These are phyloP conservation scores for Sutorius eximius DNA, from an alignment of 1,284 basidiomycete genomes.

Conservation along the genomic window DNA sequence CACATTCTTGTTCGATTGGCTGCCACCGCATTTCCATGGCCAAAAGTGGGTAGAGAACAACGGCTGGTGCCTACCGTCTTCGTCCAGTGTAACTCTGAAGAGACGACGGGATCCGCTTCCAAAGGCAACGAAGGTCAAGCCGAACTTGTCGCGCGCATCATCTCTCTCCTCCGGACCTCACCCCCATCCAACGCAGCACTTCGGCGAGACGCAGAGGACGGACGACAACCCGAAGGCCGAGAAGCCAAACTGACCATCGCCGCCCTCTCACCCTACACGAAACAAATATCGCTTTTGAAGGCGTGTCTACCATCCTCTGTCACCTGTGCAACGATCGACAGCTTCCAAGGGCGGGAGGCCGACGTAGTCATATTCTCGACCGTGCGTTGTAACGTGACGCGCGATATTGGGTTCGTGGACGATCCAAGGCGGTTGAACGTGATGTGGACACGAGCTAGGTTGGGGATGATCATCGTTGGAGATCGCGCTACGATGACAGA, in stretches of 20 bases:
- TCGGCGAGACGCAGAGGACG: background rate
- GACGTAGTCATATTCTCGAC: constrained; percentile 72
- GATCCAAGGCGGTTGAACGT: constrained; percentile 63
- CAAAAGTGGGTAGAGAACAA: constrained; percentile 27
- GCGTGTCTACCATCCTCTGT: constrained; percentile 42
- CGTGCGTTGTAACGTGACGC: constrained; percentile 59
- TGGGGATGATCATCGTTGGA: constrained; percentile 65
- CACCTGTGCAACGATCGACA: constrained; percentile 63
- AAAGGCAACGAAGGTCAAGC: constrained; percentile 62
- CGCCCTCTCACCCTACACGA: constrained; percentile 59
- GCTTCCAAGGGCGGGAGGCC: constrained; percentile 76
- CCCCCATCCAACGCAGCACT: background rate
- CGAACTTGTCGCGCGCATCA: constrained; percentile 39
- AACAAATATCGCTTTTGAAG: constrained; percentile 50
- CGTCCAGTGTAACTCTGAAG: constrained; percentile 54
- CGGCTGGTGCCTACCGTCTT: constrained; percentile 53
- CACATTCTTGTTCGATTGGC: constrained; percentile 43
- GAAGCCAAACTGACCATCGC: constrained; percentile 41
- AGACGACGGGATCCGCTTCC: constrained; percentile 58
- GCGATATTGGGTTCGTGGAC: constrained; percentile 68
- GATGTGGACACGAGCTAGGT: constrained; percentile 69
- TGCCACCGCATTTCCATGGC: constrained; percentile 57
- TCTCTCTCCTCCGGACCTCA: constrained; percentile 21
- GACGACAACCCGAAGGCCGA: background rate
- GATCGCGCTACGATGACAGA: constrained; percentile 55